Evolutionary conservation across 2,329 filamentous ascomycete species (phyloP).

Genomic region (Claviceps paspali): DNA sequence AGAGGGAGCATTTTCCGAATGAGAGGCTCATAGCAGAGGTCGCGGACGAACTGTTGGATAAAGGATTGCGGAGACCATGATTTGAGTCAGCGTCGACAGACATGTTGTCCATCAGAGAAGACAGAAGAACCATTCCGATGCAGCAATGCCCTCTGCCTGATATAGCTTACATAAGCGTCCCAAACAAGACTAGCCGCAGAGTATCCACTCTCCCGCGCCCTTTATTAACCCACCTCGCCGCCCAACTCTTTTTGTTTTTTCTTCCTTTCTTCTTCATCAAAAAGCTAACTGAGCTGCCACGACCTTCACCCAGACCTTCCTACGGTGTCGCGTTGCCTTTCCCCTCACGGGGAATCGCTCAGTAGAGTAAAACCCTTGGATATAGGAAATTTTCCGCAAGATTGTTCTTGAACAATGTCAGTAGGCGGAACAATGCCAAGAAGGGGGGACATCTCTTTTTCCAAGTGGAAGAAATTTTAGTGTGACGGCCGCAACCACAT

Average conservation of each 20-base stretch:
- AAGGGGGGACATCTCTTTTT: slow-evolving; percentile 36
- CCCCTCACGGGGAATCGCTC: slow-evolving; percentile 32
- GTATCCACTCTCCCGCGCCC: slow-evolving; percentile 1
- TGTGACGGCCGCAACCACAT: too few species aligned
- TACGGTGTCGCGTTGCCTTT: slow-evolving; percentile 50
- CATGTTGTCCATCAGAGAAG: too few species aligned
- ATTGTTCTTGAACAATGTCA: slow-evolving; percentile 16
- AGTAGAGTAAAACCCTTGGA: slow-evolving; percentile 44
- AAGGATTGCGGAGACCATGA: slow-evolving; percentile 27
- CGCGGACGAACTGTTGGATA: slow-evolving; percentile 34
- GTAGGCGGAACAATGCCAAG: slow-evolving; percentile 43
- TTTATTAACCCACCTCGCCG: slow-evolving; percentile 12
- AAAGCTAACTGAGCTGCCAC: slow-evolving; percentile 49
- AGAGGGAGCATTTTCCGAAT: slow-evolving; percentile 39
- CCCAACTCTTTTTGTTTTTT: slow-evolving; percentile 18
- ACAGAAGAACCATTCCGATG: too few species aligned
- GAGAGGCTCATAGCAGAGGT: slow-evolving; percentile 42
- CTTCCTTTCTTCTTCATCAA: slow-evolving; percentile 39
- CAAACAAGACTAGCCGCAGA: slow-evolving; percentile 10
- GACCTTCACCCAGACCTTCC: slow-evolving; percentile 40
- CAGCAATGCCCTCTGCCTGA: too few species aligned
- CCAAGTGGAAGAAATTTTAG: too few species aligned
- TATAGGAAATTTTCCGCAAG: slow-evolving; percentile 47
- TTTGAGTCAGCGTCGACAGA: background rate
- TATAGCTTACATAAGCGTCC: slow-evolving; percentile 1